Percentiles rank a stretch among this genome's conserved stretches.
phyloP scores from a whole-genome alignment of 192 early-diverging fungal species.

The Gonapodya sp. region DNA sequence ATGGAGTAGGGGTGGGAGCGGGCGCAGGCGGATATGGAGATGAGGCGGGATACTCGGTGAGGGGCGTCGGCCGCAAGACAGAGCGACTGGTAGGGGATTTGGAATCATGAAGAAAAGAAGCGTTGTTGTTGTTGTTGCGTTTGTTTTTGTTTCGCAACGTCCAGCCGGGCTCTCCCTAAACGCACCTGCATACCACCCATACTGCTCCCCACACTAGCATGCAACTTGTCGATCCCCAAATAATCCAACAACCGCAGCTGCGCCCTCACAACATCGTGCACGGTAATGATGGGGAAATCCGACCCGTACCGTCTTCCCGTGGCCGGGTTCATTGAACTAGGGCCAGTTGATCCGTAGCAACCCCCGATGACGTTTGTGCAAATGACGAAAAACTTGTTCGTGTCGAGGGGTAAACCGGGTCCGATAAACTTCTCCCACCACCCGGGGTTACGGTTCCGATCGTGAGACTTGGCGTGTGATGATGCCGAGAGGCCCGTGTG shows the following conservation, averaged over 20 bases:
- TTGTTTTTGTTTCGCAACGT: neutral
- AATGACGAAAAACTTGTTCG: constrained; percentile 87
- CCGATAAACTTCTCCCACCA: constrained; percentile 99
- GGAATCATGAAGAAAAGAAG: neutral
- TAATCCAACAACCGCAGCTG: constrained; percentile 76
- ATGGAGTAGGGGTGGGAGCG: constrained; percentile 95
- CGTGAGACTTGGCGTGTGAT: constrained; percentile 84
- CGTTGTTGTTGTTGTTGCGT: constrained; percentile 5
- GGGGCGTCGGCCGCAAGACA: constrained; percentile 74
- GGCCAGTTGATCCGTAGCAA: constrained; percentile 93
- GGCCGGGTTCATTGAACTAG: constrained; percentile 67
- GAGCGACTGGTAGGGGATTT: constrained; percentile 58
- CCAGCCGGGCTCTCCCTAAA: neutral
- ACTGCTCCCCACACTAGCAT: constrained; percentile 83
- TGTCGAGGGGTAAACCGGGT: constrained; percentile 83
- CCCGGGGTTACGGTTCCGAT: constrained; percentile 61
- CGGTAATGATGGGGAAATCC: constrained; percentile 80
- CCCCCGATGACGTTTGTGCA: constrained; percentile 95
- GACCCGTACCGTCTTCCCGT: constrained; percentile 73
- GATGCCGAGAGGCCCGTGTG: constrained; percentile 91
- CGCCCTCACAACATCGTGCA: constrained; percentile 95
- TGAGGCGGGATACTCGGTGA: constrained; percentile 66
- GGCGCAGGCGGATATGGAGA: constrained; percentile 84
- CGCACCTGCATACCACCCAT: constrained; percentile 88
- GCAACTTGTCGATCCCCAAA: constrained; percentile 66